Evolutionary conservation across 768 basidiomycete species (phyloP), one percentile per base, ranked within the genome.

Genomic region (Boletus huronensis): DNA sequence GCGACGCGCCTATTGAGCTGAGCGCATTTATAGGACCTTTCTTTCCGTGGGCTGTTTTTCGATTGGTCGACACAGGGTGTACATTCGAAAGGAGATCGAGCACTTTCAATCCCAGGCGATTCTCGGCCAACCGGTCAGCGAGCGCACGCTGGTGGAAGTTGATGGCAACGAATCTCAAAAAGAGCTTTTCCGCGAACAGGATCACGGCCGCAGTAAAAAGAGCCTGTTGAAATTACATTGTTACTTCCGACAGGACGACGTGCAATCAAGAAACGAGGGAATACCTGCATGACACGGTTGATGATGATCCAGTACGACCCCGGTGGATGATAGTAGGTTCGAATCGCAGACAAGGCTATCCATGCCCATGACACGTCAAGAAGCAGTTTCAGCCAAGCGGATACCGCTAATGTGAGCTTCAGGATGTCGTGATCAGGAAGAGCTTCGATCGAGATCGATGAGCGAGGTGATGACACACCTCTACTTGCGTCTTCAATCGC

Each of bases 141-240:
- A 90, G 79, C 2, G 88, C 87, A 52, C 81, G 86, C 58, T 82
- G 78, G 66, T 91, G 88, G 66, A 91, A 92, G 59, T 82, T 87
- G 71, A 90, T 90, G 28, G 90, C 88, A 42, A 90, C 82, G 55
- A 84, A 83, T 61, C 84, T 87, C 31, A 92, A 68, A 67, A 87
- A 83, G 35, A 87, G 67, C 66, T 82, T 83, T 64, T 83, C 81
- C 28, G 67, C 75, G 13, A 82, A 73, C 1, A 82, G 63, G 43
- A 82, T 71, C 31, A 80, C 50, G 0, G 68, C 62, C 0, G 74
- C 67, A 11, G 77, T 65, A 58, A 82, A 82, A 38, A 82, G 61
- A 32, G 76, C 78, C 74, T 79, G 63, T 54, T 60, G 23, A 9
- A 40, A 47, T 48, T 6, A 28, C 21, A 54, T 58, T 45, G 19